Evolutionary conservation across 1,139 yeast species (phyloP).

Genomic region (Yamadazyma mexicana): DNA sequence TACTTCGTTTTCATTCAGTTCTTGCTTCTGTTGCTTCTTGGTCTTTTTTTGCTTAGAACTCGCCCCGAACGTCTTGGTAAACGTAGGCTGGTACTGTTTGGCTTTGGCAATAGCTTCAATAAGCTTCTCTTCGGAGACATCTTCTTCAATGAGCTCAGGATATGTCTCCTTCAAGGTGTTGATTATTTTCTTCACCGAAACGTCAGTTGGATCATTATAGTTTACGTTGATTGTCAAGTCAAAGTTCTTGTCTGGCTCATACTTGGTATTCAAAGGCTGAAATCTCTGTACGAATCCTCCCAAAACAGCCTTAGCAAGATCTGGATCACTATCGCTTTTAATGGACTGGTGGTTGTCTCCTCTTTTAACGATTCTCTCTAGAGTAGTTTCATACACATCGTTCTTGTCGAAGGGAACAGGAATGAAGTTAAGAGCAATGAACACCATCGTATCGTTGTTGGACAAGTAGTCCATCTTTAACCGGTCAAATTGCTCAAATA

Average conservation of each 20-base stretch:
- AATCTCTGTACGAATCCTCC: constrained; percentile 70
- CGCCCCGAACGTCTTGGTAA: constrained; percentile 35
- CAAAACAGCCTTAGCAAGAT: constrained; percentile 60
- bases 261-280: constrained; percentile 51
- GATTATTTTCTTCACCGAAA: constrained; percentile 51
- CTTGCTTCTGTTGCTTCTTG: constrained; percentile 18
- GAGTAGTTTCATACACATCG: constrained; percentile 53
- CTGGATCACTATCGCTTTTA: constrained; percentile 46
- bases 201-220: constrained; percentile 43
- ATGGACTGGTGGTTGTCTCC: constrained; percentile 94
- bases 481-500: constrained; percentile 55
- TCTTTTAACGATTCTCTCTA: constrained; percentile 58
- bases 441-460: constrained; percentile 36
- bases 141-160: constrained; percentile 42
- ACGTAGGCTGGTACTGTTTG: constrained; percentile 50
- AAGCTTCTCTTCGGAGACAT: constrained; percentile 46
- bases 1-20: constrained; percentile 22
- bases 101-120: constrained; percentile 49
- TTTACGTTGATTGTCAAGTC: constrained; percentile 62
- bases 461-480: constrained; percentile 37
- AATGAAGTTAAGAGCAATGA: constrained; percentile 70
- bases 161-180: constrained; percentile 26
- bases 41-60: constrained; percentile 15
- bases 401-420: constrained; percentile 20
- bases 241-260: constrained; percentile 66